Base-by-base conservation (phyloP, 768 basidiomycete genomes). In the Leccinum ochraceum region DNA sequence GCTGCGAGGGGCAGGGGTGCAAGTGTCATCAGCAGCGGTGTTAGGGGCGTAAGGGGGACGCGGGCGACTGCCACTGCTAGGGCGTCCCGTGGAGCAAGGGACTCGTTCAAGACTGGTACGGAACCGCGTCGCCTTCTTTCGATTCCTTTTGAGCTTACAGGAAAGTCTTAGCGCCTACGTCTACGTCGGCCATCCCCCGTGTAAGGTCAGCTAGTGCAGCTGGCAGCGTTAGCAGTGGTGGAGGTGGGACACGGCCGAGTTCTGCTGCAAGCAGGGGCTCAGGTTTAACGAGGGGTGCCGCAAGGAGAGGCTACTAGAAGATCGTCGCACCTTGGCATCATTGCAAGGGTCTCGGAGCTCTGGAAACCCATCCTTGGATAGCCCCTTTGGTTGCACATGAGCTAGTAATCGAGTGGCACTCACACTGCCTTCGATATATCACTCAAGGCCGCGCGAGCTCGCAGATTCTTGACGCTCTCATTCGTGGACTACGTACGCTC, bases 11-110 rank as follows among this genome's bases (percentile, higher is more conserved):
- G 83, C 80, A 78, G 79, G 37, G 83, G 86, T 58, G 79, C 75
- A 48, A 76, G 72, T 42, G 65, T 72, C 6, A 68, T 70, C 51
- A 78, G 83, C 24, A 88, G 89, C 36, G 83, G 84, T 16, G 82
- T 90, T 3, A 75, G 88, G 67, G 90, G 90, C 8, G 86, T 90
- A 32, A 81, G 88, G 57, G 90, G 89, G 3, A 93, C 86, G 6
- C 80, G 86, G 13, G 71, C 84, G 78, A 81, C 71, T 13, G 74
- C 84, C 77, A 81, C 71, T 14, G 74, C 72, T 11, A 74, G 68
- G 67, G 74, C 73, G 3, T 66, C 72, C 26, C 73, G 78, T 82
- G 85, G 60, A 83, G 80, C 39, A 71, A 76, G 62, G 77, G 80
- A 65, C 78, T 67, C 28, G 66, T 63, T 77, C 30, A 77, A 74